Base-by-base conservation (phyloP, 148 eudicot species). In the Cornus controversa region DNA sequence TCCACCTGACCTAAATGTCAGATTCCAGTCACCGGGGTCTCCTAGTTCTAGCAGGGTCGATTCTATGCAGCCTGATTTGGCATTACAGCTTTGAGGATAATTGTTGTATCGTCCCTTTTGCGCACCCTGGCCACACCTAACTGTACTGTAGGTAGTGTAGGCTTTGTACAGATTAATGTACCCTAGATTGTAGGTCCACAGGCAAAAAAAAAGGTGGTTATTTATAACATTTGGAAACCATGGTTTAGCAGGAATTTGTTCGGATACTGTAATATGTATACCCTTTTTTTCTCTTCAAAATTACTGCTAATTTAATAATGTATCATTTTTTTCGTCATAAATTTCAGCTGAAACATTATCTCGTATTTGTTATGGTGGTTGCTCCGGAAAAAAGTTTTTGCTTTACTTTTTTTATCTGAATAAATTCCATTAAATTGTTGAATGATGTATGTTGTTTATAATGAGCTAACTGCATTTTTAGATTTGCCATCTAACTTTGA, bases 1-100 rank as follows among this genome's bases (percentile, higher is more conserved):
- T 36, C 87, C 85, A 22, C 89, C 89, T 27, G 87, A 86, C 76
- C 80, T 84, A n/a, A 86, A 86, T 67, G 81, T 84, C 10, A 80
- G 87, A 45, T 81, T 86, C 62, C 86, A 84, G 74, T 27, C 86
- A 36, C 78, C 83, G 16, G 75, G 78, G 37, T 83, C 87, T 54
- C 82, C 89, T 24, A 53, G 62, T 67, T 81, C 85, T 27, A 80
- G 78, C 16, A 77, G 78, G 67, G 72, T 72, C 11, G 85, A 84
- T 24, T 42, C 84, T 42, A 67, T 73, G 66, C 85, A 80, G 26
- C 84, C 87, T 40, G 90, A 84, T 78, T 54, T 87, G 57, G 84
- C 84, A 42, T 84, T 82, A 77, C 87, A 87, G 73, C 86, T 84
- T 34, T 84, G 62, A 74, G 53, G 76, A 62, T 82, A 67, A 74